Evolutionary conservation across 306 rosid genomes (phyloP), one percentile per base, ranked within the genome.

Genomic region (Prunus mongolica): DNA sequence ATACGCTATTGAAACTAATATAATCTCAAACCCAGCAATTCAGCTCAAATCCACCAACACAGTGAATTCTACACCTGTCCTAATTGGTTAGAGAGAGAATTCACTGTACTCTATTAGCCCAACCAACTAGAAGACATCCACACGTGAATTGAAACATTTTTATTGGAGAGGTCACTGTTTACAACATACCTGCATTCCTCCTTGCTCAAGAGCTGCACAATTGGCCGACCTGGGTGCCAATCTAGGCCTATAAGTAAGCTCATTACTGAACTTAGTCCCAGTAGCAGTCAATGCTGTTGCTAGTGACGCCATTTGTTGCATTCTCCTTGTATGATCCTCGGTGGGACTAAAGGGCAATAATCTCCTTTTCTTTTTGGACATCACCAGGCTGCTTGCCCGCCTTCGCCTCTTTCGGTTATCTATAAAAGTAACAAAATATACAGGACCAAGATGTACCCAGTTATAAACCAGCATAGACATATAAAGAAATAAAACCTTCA

Each of bases 291-390:
- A 76, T 10, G 99, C 99, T 0, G 99, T 90, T 12, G 99, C 97
- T 19, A 95, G 82, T 1, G 99, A 95, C 0, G 96, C 97, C 99
- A 95, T 95, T 83, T 95, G 97, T 67, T 87, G 86, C 71, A 95
- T 64, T 67, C 91, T 91, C 84, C 96, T 86, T 0, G 76, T 32
- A 1, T 88, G 79, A 77, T 95, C 97, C 58, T 87, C 87, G 25
- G 58, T 85, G 2, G 99, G 97, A 19, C 24, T 65, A 71, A 83
- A 95, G 0, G 97, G 77, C 56, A 91, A 56, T 51, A 95, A 72
- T 58, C 69, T 95, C 82, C 99, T 77, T 38, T 70, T 92, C 93
- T 84, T 95, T 38, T 92, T 92, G 5, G 89, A 78, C 46, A 92
- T 54, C 61, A 87, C 91, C 67, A 93, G 84, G 55, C 86, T 55